Conservation (phyloP, 129 eudicot species). For the Logfia minima region DNA sequence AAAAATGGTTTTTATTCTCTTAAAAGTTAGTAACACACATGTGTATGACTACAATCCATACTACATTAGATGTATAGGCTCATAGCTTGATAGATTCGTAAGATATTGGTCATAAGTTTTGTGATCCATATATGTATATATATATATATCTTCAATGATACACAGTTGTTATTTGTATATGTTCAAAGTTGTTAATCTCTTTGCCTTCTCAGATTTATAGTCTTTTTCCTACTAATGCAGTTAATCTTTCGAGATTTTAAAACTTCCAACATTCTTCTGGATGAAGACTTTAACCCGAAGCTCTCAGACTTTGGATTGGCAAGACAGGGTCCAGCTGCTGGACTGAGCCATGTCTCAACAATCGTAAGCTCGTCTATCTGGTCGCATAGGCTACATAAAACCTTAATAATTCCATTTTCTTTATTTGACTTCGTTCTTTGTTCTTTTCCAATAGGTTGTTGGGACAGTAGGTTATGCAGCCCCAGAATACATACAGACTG, state of each 20-base stretch:
- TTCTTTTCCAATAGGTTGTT: conserved; percentile 50
- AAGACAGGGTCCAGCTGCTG: conserved; percentile 85
- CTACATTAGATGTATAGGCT: neutral
- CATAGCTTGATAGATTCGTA: neutral
- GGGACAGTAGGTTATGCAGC: conserved; percentile 95
- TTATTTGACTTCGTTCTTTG: neutral
- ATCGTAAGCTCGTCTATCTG: conserved; percentile 46
- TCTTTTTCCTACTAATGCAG: conserved; percentile 37
- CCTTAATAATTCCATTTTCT: neutral
- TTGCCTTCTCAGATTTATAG: neutral
- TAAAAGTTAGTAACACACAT: neutral
- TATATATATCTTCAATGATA: too few relatives aligned
- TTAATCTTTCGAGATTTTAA: conserved; percentile 86
- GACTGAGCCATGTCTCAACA: conserved; percentile 76
- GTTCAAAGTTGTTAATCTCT: neutral
- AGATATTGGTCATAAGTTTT: neutral
- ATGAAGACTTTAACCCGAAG: conserved; percentile 80
- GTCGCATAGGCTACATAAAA: neutral
- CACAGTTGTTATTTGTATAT: neutral
- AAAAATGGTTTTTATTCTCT: neutral
- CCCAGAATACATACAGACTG: conserved; percentile 82
- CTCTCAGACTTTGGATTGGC: conserved; percentile 93
- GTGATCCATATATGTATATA: too few relatives aligned
- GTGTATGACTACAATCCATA: neutral
- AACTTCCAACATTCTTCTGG: conserved; percentile 79